Evolutionary conservation across 257 asterid species (phyloP).

Genomic region (Galeopsis tetrahit): DNA sequence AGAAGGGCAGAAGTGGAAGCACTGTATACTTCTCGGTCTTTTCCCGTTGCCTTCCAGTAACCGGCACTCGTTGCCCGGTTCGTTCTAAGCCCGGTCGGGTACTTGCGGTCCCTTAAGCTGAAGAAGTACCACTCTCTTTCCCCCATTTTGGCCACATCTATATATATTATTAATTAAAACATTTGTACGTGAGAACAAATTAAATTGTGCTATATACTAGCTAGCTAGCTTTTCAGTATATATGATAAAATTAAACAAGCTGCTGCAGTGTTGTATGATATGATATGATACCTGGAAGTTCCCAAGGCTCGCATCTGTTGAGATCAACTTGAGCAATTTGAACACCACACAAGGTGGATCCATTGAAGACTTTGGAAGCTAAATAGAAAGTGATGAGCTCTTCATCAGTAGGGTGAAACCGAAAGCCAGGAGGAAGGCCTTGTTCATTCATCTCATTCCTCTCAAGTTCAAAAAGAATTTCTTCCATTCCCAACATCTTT

Average conservation of each 20-base stretch:
- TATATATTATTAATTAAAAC: too few relatives aligned
- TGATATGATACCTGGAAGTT: conserved; percentile 67
- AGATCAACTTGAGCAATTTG: conserved; percentile 77
- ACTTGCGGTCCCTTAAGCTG: conserved; percentile 75
- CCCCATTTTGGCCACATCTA: conserved; percentile 72
- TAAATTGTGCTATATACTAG: too few relatives aligned
- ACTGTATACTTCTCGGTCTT: conserved; percentile 67
- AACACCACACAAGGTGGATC: conserved; percentile 44
- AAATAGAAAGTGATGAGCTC: conserved; percentile 79
- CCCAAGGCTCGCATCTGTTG: conserved; percentile 90
- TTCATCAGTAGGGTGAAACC: conserved; percentile 88
- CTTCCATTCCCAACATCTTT: conserved; percentile 66
- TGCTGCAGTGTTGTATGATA: too few relatives aligned
- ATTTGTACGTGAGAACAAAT: too few relatives aligned
- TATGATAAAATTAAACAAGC: too few relatives aligned
- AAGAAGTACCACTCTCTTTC: conserved; percentile 90
- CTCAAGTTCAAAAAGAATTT: conserved; percentile 61
- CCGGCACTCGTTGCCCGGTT: conserved; percentile 88
- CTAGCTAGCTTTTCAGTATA: too few relatives aligned
- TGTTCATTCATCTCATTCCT: conserved; percentile 47
- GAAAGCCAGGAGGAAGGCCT: conserved; percentile 79
- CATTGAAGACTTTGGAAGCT: conserved; percentile 73
- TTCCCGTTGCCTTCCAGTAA: conserved; percentile 89
- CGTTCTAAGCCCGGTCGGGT: conserved; percentile 83
- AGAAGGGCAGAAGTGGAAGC: conserved; percentile 42